A percentile compares a stretch with the other conserved stretches of the same genome.
Conservation (phyloP, 106 monocot genomes). For the Dendrobium catenatum region DNA sequence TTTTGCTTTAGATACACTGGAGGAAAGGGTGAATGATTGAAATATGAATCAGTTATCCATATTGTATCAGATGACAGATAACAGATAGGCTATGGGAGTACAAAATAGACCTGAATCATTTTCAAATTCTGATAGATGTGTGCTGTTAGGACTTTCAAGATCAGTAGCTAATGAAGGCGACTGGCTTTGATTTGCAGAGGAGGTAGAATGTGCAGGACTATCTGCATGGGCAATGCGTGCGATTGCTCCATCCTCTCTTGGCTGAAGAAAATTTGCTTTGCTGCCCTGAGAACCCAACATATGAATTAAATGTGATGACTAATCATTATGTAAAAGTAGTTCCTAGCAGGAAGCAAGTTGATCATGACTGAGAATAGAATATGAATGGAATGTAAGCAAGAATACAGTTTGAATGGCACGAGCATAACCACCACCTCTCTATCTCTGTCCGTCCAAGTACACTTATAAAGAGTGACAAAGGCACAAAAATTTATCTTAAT, state of each 20-base stretch:
- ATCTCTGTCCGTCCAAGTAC: too few relatives aligned
- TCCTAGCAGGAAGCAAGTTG: background rate
- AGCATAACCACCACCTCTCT: too few relatives aligned
- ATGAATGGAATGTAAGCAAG: background rate
- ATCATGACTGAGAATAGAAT: background rate
- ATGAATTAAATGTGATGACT: background rate
- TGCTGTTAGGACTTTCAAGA: constrained; percentile 44
- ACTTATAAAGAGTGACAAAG: too few relatives aligned
- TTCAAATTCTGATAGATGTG: constrained; percentile 58
- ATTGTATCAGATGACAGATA: constrained; percentile 18
- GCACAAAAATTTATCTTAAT: too few relatives aligned
- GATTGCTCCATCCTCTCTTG: constrained; percentile 49
- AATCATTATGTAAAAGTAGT: background rate
- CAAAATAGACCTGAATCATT: constrained; percentile 64
- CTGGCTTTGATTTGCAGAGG: constrained; percentile 41
- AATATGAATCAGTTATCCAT: constrained; percentile 70
- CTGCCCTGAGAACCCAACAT: constrained; percentile 30
- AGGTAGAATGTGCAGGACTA: constrained; percentile 58
- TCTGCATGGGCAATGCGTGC: constrained; percentile 15
- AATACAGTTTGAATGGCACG: background rate
- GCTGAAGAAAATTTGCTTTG: constrained; percentile 45
- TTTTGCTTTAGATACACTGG: constrained; percentile 98
- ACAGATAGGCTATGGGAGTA: constrained; percentile 13
- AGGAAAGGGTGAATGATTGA: constrained; percentile 63
- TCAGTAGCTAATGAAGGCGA: constrained; percentile 40